Evolutionary conservation across 768 basidiomycete genomes (phyloP).

Genomic region (Pisolithus tinctorius): DNA sequence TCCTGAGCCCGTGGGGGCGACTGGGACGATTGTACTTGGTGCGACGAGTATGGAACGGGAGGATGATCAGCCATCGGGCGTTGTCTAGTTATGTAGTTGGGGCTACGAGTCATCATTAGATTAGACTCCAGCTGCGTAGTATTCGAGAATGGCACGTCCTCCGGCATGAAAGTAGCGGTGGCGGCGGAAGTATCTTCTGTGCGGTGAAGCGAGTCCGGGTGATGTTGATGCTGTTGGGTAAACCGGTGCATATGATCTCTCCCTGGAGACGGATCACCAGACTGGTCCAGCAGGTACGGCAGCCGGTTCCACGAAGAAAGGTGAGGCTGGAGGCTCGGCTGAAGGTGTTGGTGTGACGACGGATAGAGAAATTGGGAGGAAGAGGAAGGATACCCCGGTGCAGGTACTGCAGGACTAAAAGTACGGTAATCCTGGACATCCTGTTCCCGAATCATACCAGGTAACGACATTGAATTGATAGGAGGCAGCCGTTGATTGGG

Average conservation of each 20-base stretch:
- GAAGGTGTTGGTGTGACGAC: not conserved
- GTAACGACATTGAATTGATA: conserved; percentile 17
- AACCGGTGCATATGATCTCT: conserved; percentile 4
- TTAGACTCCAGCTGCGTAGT: not conserved
- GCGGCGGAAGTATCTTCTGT: not conserved
- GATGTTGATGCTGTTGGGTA: not conserved
- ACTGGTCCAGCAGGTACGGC: conserved; percentile 1
- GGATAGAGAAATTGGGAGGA: not conserved
- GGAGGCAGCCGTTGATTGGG: conserved; percentile 6
- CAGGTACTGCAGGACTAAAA: not conserved
- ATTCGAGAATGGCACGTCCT: not conserved
- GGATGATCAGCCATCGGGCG: not conserved
- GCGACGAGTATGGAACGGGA: not conserved
- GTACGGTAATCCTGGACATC: conserved; percentile 1
- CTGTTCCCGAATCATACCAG: conserved; percentile 1
- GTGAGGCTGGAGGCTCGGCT: not conserved
- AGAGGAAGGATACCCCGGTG: conserved; percentile 1
- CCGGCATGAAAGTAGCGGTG: not conserved
- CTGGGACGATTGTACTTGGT: not conserved
- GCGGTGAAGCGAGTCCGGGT: not conserved
- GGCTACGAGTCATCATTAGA: not conserved
- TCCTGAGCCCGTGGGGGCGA: not conserved
- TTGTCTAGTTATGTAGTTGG: not conserved
- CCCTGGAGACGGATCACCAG: not conserved
- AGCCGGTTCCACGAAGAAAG: conserved; percentile 1